Evolutionary conservation across 306 rosid species (phyloP).

Genomic region (Comarum palustre): DNA sequence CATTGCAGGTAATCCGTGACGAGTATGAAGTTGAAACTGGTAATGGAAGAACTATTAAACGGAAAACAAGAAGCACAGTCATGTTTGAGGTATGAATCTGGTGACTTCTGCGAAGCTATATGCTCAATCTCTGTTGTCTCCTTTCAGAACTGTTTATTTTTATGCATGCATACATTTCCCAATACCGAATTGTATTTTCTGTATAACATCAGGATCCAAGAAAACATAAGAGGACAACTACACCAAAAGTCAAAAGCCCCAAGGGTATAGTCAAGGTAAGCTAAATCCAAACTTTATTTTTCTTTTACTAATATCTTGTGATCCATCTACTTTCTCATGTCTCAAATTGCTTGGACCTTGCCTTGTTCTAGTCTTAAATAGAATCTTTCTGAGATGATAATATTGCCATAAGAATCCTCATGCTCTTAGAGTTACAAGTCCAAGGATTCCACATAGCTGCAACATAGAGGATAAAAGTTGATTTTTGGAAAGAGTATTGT

Average conservation of each 20-base stretch:
- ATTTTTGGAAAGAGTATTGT: not conserved
- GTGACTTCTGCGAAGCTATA: constrained; percentile 19
- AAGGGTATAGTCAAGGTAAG: constrained; percentile 66
- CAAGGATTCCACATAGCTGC: not conserved
- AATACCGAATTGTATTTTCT: constrained; percentile 27
- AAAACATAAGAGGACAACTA: constrained; percentile 52
- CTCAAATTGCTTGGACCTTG: not conserved
- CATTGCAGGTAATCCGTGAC: constrained; percentile 72
- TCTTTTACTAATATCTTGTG: not conserved
- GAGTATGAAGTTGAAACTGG: constrained; percentile 96
- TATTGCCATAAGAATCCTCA: constrained; percentile 8
- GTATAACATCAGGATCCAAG: constrained; percentile 62
- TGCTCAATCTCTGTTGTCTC: not conserved
- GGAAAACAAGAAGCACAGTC: constrained; percentile 90
- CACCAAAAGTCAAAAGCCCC: constrained; percentile 68
- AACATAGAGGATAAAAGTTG: not conserved
- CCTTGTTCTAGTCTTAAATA: not conserved
- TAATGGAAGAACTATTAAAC: constrained; percentile 84
- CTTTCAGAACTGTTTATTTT: constrained; percentile 18
- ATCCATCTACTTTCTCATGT: not conserved
- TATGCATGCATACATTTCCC: constrained; percentile 7
- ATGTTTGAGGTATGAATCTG: constrained; percentile 71
- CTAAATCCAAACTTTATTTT: constrained; percentile 13
- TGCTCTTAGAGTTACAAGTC: constrained; percentile 15
- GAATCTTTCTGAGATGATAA: not conserved